Conservation (phyloP, 352 stramenopile genomes). For the Pythium dissimile region DNA sequence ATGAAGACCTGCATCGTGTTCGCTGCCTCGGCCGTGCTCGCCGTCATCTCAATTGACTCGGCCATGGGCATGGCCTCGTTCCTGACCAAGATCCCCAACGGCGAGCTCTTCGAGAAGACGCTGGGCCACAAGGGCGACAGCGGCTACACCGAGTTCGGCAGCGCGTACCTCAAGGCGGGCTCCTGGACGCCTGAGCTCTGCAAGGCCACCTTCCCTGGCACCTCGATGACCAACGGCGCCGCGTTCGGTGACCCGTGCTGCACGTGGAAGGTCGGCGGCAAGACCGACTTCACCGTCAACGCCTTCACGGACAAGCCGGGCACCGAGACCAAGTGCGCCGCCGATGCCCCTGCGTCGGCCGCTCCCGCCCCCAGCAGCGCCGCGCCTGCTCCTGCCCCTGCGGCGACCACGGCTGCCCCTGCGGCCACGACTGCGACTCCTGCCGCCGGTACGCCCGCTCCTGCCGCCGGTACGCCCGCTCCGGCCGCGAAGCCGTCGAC, state of each 20-base stretch:
- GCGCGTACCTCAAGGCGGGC: slow-evolving; percentile 26
- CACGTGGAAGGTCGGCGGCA: slow-evolving; percentile 26
- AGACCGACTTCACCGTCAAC: slow-evolving; percentile 8
- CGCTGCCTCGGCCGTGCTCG: slow-evolving; percentile 69
- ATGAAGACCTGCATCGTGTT: slow-evolving; percentile 79
- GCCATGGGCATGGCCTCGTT: slow-evolving; percentile 34
- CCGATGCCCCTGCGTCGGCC: neutral
- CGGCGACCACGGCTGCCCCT: neutral
- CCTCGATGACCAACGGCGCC: slow-evolving; percentile 40
- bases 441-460: neutral
- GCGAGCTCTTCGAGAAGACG: slow-evolving; percentile 25
- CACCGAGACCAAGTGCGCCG: slow-evolving; percentile 1
- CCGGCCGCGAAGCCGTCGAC: slow-evolving; percentile 2
- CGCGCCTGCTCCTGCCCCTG: neutral
- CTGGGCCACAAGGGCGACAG: slow-evolving; percentile 32
- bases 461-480: neutral
- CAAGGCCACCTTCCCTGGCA: slow-evolving; percentile 31
- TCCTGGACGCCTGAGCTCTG: slow-evolving; percentile 33
- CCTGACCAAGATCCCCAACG: slow-evolving; percentile 38
- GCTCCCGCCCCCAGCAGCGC: neutral
- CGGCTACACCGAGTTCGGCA: slow-evolving; percentile 35
- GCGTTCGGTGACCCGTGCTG: slow-evolving; percentile 58
- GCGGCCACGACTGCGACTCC: neutral
- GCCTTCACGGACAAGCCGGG: slow-evolving; percentile 8
- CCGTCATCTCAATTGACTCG: slow-evolving; percentile 75